Evolutionary conservation across 1,139 yeast species (phyloP), one percentile per base, ranked within the genome.

Genomic region (Pichia sp.): DNA sequence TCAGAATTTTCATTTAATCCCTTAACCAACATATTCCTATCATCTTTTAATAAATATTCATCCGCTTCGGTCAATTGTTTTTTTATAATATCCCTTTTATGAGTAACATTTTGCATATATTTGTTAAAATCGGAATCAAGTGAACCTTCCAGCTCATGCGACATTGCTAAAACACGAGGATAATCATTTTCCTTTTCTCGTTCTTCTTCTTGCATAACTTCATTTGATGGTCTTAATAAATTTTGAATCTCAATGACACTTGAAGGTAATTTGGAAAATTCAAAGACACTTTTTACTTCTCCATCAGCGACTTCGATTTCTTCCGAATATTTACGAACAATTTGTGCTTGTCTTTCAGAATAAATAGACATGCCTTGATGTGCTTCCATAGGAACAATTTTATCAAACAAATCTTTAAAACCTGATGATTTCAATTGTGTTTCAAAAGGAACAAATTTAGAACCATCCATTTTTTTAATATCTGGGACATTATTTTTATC

Each of bases 321-420:
- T 48, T 88, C 97, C 37, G 80, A 70, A 55, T 86, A 91, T 41
- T 69, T 71, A 52, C 98, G 72, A 40, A 88, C 64, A 38, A 86
- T 63, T 48, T 77, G 79, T 0, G 95, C 89, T 61, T 87, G 85
- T 57, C 85, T 89, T 57, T 91, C 98, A 0, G 95, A 84, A 59
- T 91, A 91, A 50, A 78, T 69, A 52, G 96, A 86, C 43, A 86
- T 74, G 53, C 85, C 78, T 58, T 89, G 96, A 57, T 88, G 95
- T 27, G 89, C 86, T 34, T 80, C 76, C 54, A 88, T 69, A 2
- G 98, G 97, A 8, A 91, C 80, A 21, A 91, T 85, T 50, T 81
- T 83, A 42, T 72, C 81, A 61, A 83, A 86, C 37, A 91, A 70
- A 45, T 76, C 81, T 30, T 62, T 63, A 40, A 70, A 69, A 22